A percentile compares a stretch with the other conserved stretches of the same genome.
These are phyloP conservation scores for Fusarium pininemorale DNA, from an alignment of 2,329 filamentous ascomycete genomes.

Conservation along the genomic window DNA sequence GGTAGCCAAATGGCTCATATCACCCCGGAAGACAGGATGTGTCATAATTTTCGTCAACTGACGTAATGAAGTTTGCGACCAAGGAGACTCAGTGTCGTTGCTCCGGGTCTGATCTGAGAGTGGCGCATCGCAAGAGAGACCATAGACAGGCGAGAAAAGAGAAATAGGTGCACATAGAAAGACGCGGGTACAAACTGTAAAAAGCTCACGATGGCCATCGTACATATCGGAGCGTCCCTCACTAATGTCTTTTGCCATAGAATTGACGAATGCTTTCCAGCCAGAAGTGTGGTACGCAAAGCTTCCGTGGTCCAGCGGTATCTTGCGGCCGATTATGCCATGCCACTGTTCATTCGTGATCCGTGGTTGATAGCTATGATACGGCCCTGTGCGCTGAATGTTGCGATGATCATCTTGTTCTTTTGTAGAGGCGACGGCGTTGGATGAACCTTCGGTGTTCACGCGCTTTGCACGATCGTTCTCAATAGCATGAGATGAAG, in stretches of 20 bases:
- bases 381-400: not conserved
- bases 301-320: fast-evolving
- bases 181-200: not conserved
- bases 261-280: not conserved
- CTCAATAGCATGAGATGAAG: fast-evolving
- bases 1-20: not conserved
- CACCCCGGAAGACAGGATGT: not conserved
- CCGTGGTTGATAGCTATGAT: not conserved
- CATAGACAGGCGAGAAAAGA: not conserved
- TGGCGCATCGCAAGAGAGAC: not conserved
- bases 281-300: not conserved
- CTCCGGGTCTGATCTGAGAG: fast-evolving
- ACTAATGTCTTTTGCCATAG: fast-evolving
- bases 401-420: not conserved
- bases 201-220: not conserved
- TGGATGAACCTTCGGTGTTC: not conserved
- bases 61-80: not conserved
- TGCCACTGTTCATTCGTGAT: not conserved
- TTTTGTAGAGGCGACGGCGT: not conserved
- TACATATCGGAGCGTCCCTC: not conserved
- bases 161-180: not conserved
- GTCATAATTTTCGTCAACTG: not conserved
- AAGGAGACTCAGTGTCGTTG: not conserved
- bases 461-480: not conserved
- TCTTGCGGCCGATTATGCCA: not conserved